These are phyloP conservation scores for Rhododendron henanense DNA, from an alignment of 148 eudicot genomes.

Conservation along the genomic window DNA sequence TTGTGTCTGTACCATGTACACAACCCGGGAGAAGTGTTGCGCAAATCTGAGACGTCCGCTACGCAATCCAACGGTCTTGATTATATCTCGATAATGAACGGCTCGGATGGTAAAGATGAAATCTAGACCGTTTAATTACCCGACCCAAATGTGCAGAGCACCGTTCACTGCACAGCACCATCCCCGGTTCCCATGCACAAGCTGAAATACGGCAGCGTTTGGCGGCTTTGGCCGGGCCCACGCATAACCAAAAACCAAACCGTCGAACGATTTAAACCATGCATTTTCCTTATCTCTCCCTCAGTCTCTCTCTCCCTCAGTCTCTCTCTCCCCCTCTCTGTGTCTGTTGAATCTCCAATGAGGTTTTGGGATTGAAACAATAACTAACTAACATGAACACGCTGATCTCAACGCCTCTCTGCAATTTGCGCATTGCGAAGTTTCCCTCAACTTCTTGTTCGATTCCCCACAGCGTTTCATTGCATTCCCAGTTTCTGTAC, in stretches of 20 bases:
- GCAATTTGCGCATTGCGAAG: background rate
- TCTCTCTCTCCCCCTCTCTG: background rate
- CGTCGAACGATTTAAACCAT: background rate
- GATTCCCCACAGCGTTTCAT: background rate
- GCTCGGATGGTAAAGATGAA: no score
- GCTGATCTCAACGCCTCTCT: background rate
- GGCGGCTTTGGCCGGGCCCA: background rate
- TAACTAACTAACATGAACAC: background rate
- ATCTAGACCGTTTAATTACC: no score
- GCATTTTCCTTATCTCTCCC: background rate
- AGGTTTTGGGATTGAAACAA: background rate
- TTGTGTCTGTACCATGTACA: no score
- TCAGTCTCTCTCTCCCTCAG: background rate
- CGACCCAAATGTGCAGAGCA: no score
- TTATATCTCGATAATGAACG: no score
- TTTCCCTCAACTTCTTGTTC: background rate
- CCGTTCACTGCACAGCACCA: no score
- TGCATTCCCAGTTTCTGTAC: background rate
- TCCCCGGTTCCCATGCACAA: no score
- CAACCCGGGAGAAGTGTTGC: no score
- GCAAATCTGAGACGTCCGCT: no score
- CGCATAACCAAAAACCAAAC: background rate
- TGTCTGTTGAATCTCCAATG: background rate
- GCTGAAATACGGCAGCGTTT: background rate
- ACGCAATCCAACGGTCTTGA: no score